phyloP scores from a whole-genome alignment of 1,284 basidiomycete genomes.

The Ustilago esculenta region DNA sequence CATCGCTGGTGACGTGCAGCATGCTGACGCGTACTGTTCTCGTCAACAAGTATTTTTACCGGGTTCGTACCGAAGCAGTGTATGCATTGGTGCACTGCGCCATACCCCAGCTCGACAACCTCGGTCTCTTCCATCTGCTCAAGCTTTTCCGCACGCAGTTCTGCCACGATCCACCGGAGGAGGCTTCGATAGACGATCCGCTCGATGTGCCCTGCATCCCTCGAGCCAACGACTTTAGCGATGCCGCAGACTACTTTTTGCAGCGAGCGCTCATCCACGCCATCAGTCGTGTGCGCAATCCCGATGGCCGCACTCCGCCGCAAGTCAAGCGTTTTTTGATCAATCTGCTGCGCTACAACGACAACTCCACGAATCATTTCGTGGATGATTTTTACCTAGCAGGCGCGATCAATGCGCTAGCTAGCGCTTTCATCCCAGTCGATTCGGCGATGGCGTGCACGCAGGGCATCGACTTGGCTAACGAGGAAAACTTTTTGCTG shows the following conservation, averaged over 20 bases:
- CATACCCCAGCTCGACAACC: constrained; percentile 79
- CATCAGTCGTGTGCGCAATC: constrained; percentile 82
- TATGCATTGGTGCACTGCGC: constrained; percentile 87
- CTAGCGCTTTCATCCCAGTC: constrained; percentile 75
- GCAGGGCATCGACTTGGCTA: constrained; percentile 47
- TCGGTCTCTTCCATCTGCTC: constrained; percentile 94
- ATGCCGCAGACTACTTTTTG: constrained; percentile 91
- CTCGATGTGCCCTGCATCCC: constrained; percentile 79
- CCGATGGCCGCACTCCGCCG: constrained; percentile 81
- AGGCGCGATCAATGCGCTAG: constrained; percentile 83
- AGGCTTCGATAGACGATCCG: constrained; percentile 35
- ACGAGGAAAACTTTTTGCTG: constrained; percentile 56
- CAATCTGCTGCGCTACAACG: constrained; percentile 89
- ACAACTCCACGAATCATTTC: constrained; percentile 91
- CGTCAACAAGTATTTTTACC: constrained; percentile 94
- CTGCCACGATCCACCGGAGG: constrained; percentile 74
- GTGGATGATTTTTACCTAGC: constrained; percentile 92
- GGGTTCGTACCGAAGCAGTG: constrained; percentile 95
- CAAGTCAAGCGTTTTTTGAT: constrained; percentile 90
- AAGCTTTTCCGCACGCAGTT: constrained; percentile 89
- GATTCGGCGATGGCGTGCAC: constrained; percentile 46
- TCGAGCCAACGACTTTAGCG: constrained; percentile 90
- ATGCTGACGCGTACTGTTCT: constrained; percentile 89
- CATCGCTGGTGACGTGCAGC: constrained; percentile 88
- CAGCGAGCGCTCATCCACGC: constrained; percentile 85